Evolutionary conservation across 2,329 filamentous ascomycete genomes (phyloP).

Genomic region (Aspergillus sergii): DNA sequence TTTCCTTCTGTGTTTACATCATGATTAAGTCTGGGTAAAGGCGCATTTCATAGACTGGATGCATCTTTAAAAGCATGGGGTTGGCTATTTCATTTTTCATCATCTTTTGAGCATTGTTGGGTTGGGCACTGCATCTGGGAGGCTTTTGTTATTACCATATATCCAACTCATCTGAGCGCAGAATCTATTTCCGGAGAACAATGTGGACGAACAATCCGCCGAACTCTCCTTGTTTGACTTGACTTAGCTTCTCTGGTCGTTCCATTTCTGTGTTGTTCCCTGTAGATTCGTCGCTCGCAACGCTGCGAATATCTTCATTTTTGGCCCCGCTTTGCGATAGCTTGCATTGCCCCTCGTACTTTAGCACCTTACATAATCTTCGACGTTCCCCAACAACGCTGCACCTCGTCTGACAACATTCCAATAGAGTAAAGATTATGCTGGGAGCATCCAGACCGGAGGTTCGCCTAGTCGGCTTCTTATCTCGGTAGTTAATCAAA

Average conservation of each 20-base stretch:
- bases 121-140: slow-evolving; percentile 38
- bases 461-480: not conserved
- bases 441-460: not conserved
- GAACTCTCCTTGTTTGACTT: not conserved
- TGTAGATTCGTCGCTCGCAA: not conserved
- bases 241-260: not conserved
- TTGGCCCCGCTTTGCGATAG: not conserved
- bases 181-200: slow-evolving; percentile 12
- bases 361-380: slow-evolving; percentile 1
- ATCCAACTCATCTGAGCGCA: slow-evolving; percentile 17
- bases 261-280: not conserved
- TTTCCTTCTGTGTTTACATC: slow-evolving; percentile 22
- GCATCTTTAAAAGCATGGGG: slow-evolving; percentile 37
- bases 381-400: not conserved
- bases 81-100: slow-evolving; percentile 19
- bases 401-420: not conserved
- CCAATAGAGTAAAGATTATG: not conserved
- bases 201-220: not conserved
- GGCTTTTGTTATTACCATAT: slow-evolving; percentile 28
- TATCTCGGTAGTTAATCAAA: not conserved
- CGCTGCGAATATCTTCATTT: not conserved
- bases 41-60: slow-evolving; percentile 42
- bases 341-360: not conserved
- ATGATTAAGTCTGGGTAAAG: slow-evolving; percentile 30
- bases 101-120: slow-evolving; percentile 27